phyloP scores from a whole-genome alignment of 768 basidiomycete species.

The Lentinula boryana region DNA sequence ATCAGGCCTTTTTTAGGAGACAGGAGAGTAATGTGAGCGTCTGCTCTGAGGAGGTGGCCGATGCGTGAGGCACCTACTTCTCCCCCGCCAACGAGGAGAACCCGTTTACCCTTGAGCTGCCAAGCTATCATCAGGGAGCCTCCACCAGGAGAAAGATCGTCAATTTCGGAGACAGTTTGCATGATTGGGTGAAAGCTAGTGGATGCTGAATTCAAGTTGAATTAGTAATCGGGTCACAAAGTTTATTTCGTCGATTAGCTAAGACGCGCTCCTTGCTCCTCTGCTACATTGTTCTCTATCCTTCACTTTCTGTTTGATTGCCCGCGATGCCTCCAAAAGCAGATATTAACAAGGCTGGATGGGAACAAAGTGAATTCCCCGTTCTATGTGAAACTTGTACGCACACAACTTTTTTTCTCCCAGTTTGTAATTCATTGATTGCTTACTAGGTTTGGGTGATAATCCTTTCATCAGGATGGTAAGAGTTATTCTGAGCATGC shows the following conservation, averaged over 20 bases:
- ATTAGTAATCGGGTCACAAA: not conserved
- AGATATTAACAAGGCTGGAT: conserved; percentile 93
- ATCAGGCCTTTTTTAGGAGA: conserved; percentile 66
- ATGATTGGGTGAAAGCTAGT: not conserved
- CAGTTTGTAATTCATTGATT: not conserved
- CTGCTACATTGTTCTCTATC: conserved; percentile 1
- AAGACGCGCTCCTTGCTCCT: conserved; percentile 10
- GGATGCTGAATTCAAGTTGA: not conserved
- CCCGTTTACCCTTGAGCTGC: conserved; percentile 79
- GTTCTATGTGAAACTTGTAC: conserved; percentile 91
- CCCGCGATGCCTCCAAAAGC: conserved; percentile 64
- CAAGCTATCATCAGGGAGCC: conserved; percentile 88
- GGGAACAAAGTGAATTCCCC: conserved; percentile 92
- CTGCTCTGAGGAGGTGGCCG: conserved; percentile 76
- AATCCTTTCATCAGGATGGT: conserved; percentile 97
- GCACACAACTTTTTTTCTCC: conserved; percentile 17
- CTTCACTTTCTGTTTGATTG: not conserved
- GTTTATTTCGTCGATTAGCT: not conserved
- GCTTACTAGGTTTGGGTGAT: conserved; percentile 63
- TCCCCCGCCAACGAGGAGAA: conserved; percentile 93
- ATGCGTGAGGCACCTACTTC: conserved; percentile 86
- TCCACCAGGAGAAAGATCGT: conserved; percentile 29
- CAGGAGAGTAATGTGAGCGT: conserved; percentile 74
- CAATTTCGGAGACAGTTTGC: conserved; percentile 8
- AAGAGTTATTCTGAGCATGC: conserved; percentile 15